A percentile compares a stretch with the other conserved stretches of the same genome.
These are phyloP conservation scores for Olyra latifolia DNA, from an alignment of 176 grass and related monocot genomes.

Conservation along the genomic window DNA sequence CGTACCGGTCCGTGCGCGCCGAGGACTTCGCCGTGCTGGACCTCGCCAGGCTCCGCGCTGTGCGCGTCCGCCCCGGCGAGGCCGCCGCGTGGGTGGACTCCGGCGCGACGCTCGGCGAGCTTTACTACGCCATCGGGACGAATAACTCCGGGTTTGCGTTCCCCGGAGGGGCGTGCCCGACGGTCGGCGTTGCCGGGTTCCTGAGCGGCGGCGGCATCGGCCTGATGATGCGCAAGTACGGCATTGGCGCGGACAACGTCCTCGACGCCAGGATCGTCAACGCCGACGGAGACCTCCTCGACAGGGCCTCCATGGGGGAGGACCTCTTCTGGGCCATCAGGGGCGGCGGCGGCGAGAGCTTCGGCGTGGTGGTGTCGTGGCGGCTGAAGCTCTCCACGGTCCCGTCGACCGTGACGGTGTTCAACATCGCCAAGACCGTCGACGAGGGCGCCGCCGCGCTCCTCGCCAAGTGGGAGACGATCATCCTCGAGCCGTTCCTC, in stretches of 20 bases:
- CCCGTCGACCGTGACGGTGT: background rate
- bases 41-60: constrained; percentile 23
- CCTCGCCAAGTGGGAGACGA: constrained; percentile 34
- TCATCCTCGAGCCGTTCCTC: background rate
- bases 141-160: constrained; percentile 23
- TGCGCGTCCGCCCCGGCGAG: background rate
- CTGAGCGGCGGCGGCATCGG: constrained; percentile 27
- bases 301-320: constrained; percentile 45
- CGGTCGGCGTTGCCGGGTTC: constrained; percentile 23
- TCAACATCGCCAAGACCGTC: background rate
- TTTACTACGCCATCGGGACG: constrained; percentile 36
- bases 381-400: constrained; percentile 28
- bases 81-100: constrained; percentile 31
- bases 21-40: constrained; percentile 36
- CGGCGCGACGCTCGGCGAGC: constrained; percentile 26
- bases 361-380: constrained; percentile 45
- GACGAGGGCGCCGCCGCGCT: constrained; percentile 28
- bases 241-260: constrained; percentile 9
- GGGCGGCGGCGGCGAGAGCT: constrained; percentile 47
- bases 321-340: constrained; percentile 53
- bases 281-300: constrained; percentile 33
- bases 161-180: constrained; percentile 13
- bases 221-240: constrained; percentile 35
- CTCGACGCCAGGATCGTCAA: constrained; percentile 39
- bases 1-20: constrained; percentile 43